Base-by-base conservation (phyloP, 352 stramenopile species). In the Phytophthora kernoviae region DNA sequence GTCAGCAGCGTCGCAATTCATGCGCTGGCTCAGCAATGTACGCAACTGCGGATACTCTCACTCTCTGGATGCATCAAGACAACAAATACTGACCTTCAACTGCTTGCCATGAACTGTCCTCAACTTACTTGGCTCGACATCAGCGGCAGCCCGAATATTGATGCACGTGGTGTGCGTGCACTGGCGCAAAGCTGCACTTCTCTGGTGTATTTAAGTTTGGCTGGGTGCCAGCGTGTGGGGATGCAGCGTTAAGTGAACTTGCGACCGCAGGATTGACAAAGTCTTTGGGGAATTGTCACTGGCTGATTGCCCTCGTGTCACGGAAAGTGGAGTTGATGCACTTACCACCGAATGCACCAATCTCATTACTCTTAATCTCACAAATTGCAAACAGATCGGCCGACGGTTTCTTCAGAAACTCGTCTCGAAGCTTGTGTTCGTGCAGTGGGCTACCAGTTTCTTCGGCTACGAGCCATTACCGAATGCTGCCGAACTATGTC, bases 281-380 rank as follows among this genome's bases (percentile, higher is more conserved):
- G 45, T 65, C 32, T 42, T 40, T 91, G n/a, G 57, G 1, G 64
- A 70, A 6, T 66, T 97, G 26, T 78, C 82, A 5, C 70, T 97
- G 2, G 76, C 73, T 21, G 72, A 83, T 54, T 96, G 88, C 22
- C 71, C 74, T 15, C 66, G 73, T 6, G 78, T 98, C 48, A 86
- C 87, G 1, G 87, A 96, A 48, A 43, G 49, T 7, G 91, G 87
- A 10, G 77, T 97, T 6, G 66, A 83, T 5, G 53, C 68, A 10
- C 72, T 96, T 20, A 84, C 82, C 1, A 57, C 65, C 1, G 62
- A 65, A 5, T 96, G 88, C 37, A 71, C 73, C 2, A 85, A 91
- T 39, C 70, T 97, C n/a, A 74, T 93, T 10, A 91, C 82, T 10
- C 80, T 97, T n/a, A 82, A 97, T 45, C 68, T 97, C 44, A 93